These are phyloP conservation scores for Rhizopogon vinicolor DNA, from an alignment of 768 basidiomycete species.

Conservation along the genomic window DNA sequence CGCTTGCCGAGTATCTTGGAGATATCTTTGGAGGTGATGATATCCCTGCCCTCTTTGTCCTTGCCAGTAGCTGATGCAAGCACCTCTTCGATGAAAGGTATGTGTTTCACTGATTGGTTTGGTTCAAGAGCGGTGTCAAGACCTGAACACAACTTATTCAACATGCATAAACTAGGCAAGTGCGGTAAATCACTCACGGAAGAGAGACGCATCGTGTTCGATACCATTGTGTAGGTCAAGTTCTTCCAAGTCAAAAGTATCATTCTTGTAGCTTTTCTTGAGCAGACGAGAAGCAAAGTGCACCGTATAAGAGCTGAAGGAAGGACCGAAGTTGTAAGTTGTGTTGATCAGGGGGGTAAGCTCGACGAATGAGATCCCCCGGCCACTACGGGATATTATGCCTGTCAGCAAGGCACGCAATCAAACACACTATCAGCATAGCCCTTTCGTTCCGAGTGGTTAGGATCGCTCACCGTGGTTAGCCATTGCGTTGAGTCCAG, in stretches of 20 bases:
- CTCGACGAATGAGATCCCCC: slow-evolving; percentile 58
- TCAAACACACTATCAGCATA: neutral
- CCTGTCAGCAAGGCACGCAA: slow-evolving; percentile 15
- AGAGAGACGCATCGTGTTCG: slow-evolving; percentile 30
- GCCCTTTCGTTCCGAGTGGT: neutral
- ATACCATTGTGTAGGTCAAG: slow-evolving; percentile 67
- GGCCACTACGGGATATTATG: slow-evolving; percentile 60
- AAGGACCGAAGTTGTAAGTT: slow-evolving; percentile 67
- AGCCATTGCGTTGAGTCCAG: slow-evolving; percentile 75
- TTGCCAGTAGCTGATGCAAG: slow-evolving; percentile 58
- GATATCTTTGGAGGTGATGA: slow-evolving; percentile 57
- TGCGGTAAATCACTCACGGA: slow-evolving; percentile 17
- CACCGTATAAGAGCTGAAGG: slow-evolving; percentile 66
- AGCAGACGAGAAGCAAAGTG: slow-evolving; percentile 56
- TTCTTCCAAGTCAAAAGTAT: slow-evolving; percentile 61
- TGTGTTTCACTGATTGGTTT: slow-evolving; percentile 50
- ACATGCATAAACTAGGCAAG: neutral
- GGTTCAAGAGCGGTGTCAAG: slow-evolving; percentile 43
- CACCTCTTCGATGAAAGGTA: slow-evolving; percentile 51
- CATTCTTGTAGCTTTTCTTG: slow-evolving; percentile 48
- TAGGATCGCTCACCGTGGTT: slow-evolving; percentile 62
- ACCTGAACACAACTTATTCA: slow-evolving; percentile 33
- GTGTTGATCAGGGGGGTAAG: slow-evolving; percentile 37
- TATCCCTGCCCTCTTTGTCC: slow-evolving; percentile 36
- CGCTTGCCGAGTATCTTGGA: slow-evolving; percentile 56